Conservation (phyloP, 2,329 filamentous ascomycete species). For the Exophiala phaeomuriformis region DNA sequence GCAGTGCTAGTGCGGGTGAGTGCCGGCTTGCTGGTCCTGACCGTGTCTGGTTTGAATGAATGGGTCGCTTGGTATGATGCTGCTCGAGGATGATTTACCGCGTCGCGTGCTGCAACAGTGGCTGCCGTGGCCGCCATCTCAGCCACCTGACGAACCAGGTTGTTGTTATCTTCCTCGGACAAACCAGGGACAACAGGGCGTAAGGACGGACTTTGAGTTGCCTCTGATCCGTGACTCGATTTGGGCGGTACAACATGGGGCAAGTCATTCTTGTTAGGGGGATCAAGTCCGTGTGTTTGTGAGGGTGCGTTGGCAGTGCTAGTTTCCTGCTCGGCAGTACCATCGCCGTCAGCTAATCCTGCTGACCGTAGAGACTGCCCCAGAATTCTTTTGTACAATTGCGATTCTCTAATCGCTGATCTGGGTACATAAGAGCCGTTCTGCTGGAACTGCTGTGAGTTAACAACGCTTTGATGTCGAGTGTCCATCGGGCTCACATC, state of each 20-base stretch:
- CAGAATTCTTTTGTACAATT: constrained; percentile 86
- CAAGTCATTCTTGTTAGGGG: constrained; percentile 22
- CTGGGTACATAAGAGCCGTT: constrained; percentile 43
- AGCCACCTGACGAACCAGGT: constrained; percentile 75
- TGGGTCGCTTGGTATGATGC: constrained; percentile 37
- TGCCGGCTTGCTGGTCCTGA: constrained; percentile 32
- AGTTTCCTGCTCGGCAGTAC: constrained; percentile 28
- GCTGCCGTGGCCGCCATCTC: constrained; percentile 91
- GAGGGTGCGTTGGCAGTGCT: constrained; percentile 24
- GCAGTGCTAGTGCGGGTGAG: constrained; percentile 26
- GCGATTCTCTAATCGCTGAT: constrained; percentile 73
- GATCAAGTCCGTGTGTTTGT: constrained; percentile 40
- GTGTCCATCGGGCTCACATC: constrained; percentile 34
- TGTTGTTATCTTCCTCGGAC: constrained; percentile 72
- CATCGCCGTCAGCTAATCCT: constrained; percentile 54
- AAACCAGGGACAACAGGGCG: constrained; percentile 54
- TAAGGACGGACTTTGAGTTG: constrained; percentile 33
- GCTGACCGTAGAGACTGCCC: constrained; percentile 83
- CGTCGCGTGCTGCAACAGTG: constrained; percentile 76
- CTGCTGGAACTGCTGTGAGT: constrained; percentile 27
- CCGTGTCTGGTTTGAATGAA: constrained; percentile 30
- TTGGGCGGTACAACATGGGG: constrained; percentile 74
- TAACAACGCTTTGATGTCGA: constrained; percentile 31
- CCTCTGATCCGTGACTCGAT: constrained; percentile 41
- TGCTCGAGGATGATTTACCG: constrained; percentile 48